Base-by-base conservation (phyloP, 768 basidiomycete species). In the Phlegmacium glaucopus region DNA sequence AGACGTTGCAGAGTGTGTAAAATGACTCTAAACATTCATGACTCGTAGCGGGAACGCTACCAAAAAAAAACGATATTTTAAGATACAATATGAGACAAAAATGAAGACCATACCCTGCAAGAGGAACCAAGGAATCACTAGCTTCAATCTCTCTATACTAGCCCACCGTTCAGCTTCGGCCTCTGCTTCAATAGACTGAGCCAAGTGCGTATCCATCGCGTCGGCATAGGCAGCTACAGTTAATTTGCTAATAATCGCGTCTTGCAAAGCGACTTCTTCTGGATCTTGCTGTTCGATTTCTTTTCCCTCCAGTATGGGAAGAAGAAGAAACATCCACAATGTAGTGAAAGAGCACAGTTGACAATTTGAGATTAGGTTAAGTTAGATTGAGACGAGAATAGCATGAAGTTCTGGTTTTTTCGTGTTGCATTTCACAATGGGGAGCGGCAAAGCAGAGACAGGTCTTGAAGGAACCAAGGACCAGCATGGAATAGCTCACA, bases 91-190 rank as follows among this genome's bases (percentile, higher is more conserved):
- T 29, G n/a, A 48, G 9, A 41, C 28, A 22, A 37, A 34, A 29
- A 18, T 39, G 13, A 17, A 16, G 36, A 35, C 71, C 84, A 55
- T 59, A 94, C 91, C 89, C 70, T 94, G 88, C 1, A 94, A 52
- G 22, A 94, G 71, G 64, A 87, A 92, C 59, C 78, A 68, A 3
- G 76, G 75, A 9, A 85, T 73, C 15, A 72, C 76, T 43, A 66
- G 54, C 22, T 71, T 59, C 3, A 86, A 90, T 27, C 80, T 74
- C 51, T 85, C 83, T 35, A 87, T 62, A 25, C 81, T 76, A 12
- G 76, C 74, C 94, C 94, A 97, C 87, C 88, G 95, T 38, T 87
- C 80, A 15, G 88, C 81, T 57, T 93, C 90, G 6, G 74, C 65
- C 56, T 94, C 91, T 10, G 83, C 79, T 28, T 80, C 63, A 8